Percentiles rank a stretch among this genome's conserved stretches.
These are phyloP conservation scores for Trematosphaeria pertusa DNA, from an alignment of 2,329 filamentous ascomycete species.

Conservation along the genomic window DNA sequence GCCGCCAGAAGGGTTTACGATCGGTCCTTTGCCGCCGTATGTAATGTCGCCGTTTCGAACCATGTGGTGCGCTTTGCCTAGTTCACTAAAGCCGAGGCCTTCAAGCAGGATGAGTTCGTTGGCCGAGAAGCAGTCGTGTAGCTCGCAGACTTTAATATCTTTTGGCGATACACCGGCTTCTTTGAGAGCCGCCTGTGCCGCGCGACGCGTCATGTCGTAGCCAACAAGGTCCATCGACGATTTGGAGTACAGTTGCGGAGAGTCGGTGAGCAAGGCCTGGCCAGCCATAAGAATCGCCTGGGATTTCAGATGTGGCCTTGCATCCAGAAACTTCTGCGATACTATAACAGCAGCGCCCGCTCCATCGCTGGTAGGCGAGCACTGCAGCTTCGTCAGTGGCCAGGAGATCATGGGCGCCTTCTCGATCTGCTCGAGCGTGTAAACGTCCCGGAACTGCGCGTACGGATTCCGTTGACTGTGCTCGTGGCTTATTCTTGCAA, in stretches of 20 bases:
- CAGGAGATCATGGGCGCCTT: conserved; percentile 77
- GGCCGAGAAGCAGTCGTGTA: conserved; percentile 95
- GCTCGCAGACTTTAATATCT: conserved; percentile 83
- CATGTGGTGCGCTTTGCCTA: conserved; percentile 88
- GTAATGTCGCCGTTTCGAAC: conserved; percentile 88
- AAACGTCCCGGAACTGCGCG: conserved; percentile 91
- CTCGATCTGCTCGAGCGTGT: conserved; percentile 82
- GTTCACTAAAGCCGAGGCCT: conserved; percentile 76
- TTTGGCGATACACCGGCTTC: conserved; percentile 72
- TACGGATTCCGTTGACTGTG: conserved; percentile 92
- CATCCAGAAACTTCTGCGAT: conserved; percentile 85
- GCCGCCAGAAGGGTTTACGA: conserved; percentile 92
- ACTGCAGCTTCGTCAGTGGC: conserved; percentile 93
- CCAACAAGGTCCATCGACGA: conserved; percentile 89
- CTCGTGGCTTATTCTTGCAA: conserved; percentile 86
- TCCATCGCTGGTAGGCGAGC: conserved; percentile 93
- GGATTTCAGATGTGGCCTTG: conserved; percentile 77
- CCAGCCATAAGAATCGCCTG: conserved; percentile 88
- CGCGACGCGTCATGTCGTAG: conserved; percentile 80
- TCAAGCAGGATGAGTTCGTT: conserved; percentile 93
- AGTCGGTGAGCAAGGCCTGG: conserved; percentile 83
- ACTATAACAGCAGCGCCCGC: conserved; percentile 88
- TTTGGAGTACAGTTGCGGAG: conserved; percentile 76
- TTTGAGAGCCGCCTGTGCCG: conserved; percentile 70
- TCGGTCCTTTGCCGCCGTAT: conserved; percentile 74